Evolutionary conservation across 352 stramenopile genomes (phyloP).

Genomic region (Phytophthora colocasiae): DNA sequence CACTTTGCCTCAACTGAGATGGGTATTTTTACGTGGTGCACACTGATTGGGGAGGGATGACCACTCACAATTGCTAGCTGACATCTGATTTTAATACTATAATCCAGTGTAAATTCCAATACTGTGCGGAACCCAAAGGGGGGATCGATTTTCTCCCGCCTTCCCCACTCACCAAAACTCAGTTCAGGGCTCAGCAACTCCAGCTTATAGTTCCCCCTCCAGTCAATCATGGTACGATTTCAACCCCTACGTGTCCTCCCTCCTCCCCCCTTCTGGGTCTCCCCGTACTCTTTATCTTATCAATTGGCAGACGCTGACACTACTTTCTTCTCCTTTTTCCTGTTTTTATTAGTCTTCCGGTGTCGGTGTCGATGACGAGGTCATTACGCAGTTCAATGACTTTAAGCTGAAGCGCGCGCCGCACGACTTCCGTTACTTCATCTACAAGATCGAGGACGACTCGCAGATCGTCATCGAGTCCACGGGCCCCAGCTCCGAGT

Average conservation of each 20-base stretch:
- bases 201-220: slow-evolving; percentile 13
- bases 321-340: not conserved
- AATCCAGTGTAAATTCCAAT: slow-evolving; percentile 5
- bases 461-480: slow-evolving; percentile 94
- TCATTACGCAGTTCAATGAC: slow-evolving; percentile 93
- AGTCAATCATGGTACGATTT: slow-evolving; percentile 34
- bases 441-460: slow-evolving; percentile 96
- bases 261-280: not conserved
- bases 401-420: slow-evolving; percentile 96
- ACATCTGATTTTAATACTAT: slow-evolving; percentile 43
- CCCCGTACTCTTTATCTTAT: not conserved
- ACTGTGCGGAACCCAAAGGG: not conserved
- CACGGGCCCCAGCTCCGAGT: slow-evolving; percentile 74
- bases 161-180: slow-evolving; percentile 41
- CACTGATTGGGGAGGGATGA: slow-evolving; percentile 22
- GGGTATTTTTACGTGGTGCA: slow-evolving; percentile 22
- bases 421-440: slow-evolving; percentile 95
- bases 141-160: slow-evolving; percentile 27
- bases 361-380: slow-evolving; percentile 93
- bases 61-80: slow-evolving; percentile 1
- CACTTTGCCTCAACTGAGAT: slow-evolving; percentile 18
- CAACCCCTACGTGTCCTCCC: too few relatives aligned
- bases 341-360: slow-evolving; percentile 84
- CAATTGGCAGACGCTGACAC: slow-evolving; percentile 7
- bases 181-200: slow-evolving; percentile 29